Percentiles rank a stretch among this genome's conserved stretches.
phyloP scores from a whole-genome alignment of 1,284 basidiomycete genomes.

The Hymenochaete sp. region DNA sequence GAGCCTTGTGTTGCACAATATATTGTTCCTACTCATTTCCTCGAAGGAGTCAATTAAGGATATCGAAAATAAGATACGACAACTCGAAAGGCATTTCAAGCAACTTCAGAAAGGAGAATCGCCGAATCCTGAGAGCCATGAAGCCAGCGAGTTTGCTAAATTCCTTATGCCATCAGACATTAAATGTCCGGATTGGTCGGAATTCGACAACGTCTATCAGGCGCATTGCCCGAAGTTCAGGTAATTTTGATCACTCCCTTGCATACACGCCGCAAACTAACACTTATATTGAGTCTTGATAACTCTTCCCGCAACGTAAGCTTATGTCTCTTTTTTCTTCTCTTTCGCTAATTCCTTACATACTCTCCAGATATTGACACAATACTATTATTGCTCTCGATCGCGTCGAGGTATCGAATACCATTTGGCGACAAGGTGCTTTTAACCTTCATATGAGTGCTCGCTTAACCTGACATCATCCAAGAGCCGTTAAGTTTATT shows the following conservation, averaged over 20 bases:
- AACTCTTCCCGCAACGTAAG: conserved; percentile 50
- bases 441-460: no score
- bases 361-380: conserved; percentile 60
- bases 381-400: conserved; percentile 83
- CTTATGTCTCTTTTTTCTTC: background rate
- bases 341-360: background rate
- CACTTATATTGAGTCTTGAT: conserved; percentile 43
- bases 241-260: no score
- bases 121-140: conserved; percentile 26
- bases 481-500: conserved; percentile 76
- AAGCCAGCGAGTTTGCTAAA: conserved; percentile 25
- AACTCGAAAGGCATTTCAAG: conserved; percentile 55
- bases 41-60: no score
- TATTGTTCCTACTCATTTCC: no score
- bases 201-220: conserved; percentile 88
- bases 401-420: conserved; percentile 76
- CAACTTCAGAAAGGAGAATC: conserved; percentile 39
- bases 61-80: conserved; percentile 41
- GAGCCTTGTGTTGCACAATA: no score
- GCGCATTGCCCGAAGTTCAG: conserved; percentile 80
- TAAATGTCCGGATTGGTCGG: conserved; percentile 65
- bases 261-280: no score
- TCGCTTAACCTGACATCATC: background rate
- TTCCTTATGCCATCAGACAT: conserved; percentile 62
- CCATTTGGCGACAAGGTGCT: conserved; percentile 77